Evolutionary conservation across 352 stramenopile species (phyloP).

Genomic region (Globisporangium megalacanthum): DNA sequence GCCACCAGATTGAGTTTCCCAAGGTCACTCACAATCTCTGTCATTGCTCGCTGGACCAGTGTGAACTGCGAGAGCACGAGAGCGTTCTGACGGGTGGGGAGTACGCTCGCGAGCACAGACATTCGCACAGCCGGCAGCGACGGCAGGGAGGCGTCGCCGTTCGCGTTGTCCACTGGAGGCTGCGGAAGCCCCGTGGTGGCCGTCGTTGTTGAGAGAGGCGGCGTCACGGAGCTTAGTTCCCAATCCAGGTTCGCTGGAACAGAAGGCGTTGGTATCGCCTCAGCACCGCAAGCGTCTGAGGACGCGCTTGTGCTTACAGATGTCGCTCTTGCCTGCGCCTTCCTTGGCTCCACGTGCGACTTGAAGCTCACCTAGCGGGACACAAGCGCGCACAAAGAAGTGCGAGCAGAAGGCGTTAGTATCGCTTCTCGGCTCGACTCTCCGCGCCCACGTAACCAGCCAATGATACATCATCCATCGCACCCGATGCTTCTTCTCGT

Average conservation of each 20-base stretch:
- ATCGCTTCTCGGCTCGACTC: too few species aligned
- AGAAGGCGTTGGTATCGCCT: neutral
- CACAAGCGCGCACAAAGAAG: neutral
- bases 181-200: neutral
- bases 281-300: neutral
- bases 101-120: neutral
- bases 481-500: conserved; percentile 27
- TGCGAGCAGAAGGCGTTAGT: too few species aligned
- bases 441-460: neutral
- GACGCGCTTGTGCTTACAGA: neutral
- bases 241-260: neutral
- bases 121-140: neutral
- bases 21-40: conserved; percentile 2
- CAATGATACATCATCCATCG: neutral
- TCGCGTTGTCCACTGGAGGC: neutral
- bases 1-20: conserved; percentile 2
- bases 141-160: neutral
- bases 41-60: conserved; percentile 3
- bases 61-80: conserved; percentile 5
- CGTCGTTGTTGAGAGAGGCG: neutral
- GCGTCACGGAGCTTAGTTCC: neutral
- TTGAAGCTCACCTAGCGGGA: neutral
- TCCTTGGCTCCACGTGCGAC: conserved; percentile 5
- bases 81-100: neutral
- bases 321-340: neutral